Conservation (phyloP, 768 basidiomycete species). For the Boletus barrowsii region DNA sequence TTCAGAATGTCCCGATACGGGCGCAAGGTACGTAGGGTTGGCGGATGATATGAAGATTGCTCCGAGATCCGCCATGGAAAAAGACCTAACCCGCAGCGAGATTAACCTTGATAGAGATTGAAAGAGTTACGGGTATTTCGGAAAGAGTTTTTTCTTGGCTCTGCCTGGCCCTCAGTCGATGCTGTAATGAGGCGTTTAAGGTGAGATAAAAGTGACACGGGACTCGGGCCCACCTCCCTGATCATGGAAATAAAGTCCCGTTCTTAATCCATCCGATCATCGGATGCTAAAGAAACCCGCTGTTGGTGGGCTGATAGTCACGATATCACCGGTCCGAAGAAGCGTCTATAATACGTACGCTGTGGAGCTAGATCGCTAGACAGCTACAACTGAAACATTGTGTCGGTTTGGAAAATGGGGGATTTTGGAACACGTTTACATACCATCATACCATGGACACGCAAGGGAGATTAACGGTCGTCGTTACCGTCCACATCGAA, state of each 20-base stretch:
- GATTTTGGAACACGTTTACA: conserved; percentile 9
- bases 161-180: conserved; percentile 9
- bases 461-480: conserved; percentile 12
- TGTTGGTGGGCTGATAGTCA: conserved; percentile 8
- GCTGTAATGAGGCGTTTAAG: conserved; percentile 20
- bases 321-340: conserved; percentile 12
- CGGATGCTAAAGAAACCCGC: conserved; percentile 13
- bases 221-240: conserved; percentile 2
- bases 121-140: conserved; percentile 16
- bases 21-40: neutral
- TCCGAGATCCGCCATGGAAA: conserved; percentile 15
- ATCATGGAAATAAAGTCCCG: conserved; percentile 14
- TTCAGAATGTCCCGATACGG: neutral
- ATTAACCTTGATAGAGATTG: conserved; percentile 24
- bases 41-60: neutral
- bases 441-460: conserved; percentile 10
- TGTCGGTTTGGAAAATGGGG: neutral
- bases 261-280: conserved; percentile 17
- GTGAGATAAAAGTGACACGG: conserved; percentile 21
- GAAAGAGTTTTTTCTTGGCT: conserved; percentile 2
- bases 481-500: conserved; percentile 3
- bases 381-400: conserved; percentile 8
- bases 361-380: conserved; percentile 16
- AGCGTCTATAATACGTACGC: conserved; percentile 14
- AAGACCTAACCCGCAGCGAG: conserved; percentile 9